phyloP scores from a whole-genome alignment of 2,329 filamentous ascomycete genomes.

The Alternaria panax region DNA sequence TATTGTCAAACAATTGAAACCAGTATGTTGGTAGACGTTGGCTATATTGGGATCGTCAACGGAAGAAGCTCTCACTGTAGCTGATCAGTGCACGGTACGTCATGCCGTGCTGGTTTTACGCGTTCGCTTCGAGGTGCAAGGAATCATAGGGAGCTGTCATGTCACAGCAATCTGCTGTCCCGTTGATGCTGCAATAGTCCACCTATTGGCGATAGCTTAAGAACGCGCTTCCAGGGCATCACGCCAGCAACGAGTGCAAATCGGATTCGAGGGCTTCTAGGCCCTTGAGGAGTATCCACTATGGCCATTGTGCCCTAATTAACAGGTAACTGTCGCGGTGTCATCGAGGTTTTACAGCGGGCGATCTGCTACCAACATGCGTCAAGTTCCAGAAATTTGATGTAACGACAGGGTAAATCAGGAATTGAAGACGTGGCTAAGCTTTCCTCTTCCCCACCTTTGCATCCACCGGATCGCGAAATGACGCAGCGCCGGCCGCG shows the following conservation, averaged over 20 bases:
- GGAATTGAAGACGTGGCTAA: slow-evolving; percentile 33
- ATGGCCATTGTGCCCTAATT: slow-evolving; percentile 18
- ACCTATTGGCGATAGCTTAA: slow-evolving; percentile 17
- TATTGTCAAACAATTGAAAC: not conserved
- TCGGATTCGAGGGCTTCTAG: slow-evolving; percentile 21
- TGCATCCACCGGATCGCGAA: slow-evolving; percentile 19
- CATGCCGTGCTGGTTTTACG: not conserved
- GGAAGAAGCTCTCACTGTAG: not conserved
- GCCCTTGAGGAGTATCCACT: slow-evolving; percentile 18
- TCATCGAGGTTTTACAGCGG: slow-evolving; percentile 4
- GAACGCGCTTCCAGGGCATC: slow-evolving; percentile 17
- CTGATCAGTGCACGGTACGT: slow-evolving; percentile 8
- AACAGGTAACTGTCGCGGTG: slow-evolving; percentile 29
- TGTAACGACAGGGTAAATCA: slow-evolving; percentile 24
- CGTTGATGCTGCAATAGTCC: slow-evolving; percentile 13
- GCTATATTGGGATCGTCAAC: slow-evolving; percentile 1
- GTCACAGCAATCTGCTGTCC: slow-evolving; percentile 11
- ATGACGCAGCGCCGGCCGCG: slow-evolving; percentile 39
- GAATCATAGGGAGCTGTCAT: not conserved
- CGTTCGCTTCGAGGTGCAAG: not conserved
- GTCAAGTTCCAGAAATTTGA: slow-evolving; percentile 15
- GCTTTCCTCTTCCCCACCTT: slow-evolving; percentile 34
- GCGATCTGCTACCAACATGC: slow-evolving; percentile 3
- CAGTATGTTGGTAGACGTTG: not conserved
- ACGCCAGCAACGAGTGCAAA: not conserved